phyloP scores from a whole-genome alignment of 2,329 filamentous ascomycete genomes.

The Pseudogymnoascus destructans region DNA sequence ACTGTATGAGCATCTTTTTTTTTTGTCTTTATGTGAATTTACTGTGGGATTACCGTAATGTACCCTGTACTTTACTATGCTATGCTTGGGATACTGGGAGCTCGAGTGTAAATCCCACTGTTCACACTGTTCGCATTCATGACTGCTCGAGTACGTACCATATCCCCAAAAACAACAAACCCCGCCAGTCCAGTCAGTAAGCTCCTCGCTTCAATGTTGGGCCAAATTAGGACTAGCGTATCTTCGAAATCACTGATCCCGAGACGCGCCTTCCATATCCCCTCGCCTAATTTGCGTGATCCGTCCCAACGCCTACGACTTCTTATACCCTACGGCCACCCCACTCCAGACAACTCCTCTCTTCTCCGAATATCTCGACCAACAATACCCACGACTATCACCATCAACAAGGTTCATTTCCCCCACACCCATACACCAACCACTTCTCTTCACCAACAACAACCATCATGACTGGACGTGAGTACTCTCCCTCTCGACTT shows the following conservation, averaged over 20 bases:
- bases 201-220: neutral
- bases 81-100: neutral
- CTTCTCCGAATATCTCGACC: neutral
- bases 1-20: neutral
- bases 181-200: neutral
- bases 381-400: constrained; percentile 11
- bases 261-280: neutral
- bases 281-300: constrained; percentile 18
- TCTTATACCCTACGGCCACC: constrained; percentile 14
- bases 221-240: neutral
- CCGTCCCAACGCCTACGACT: constrained; percentile 14
- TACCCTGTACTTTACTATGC: neutral
- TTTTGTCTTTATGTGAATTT: neutral
- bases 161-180: neutral
- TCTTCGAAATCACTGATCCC: constrained; percentile 3
- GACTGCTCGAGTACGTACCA: neutral
- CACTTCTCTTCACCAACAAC: constrained; percentile 20
- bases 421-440: constrained; percentile 11
- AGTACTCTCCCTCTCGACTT: constrained; percentile 26
- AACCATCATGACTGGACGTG: constrained; percentile 46
- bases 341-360: constrained; percentile 10
- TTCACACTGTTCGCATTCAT: neutral
- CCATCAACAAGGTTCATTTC: constrained; percentile 10
- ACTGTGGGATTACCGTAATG: neutral
- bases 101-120: neutral